phyloP scores from a whole-genome alignment of 352 stramenopile genomes.

The Pythium sp. region DNA sequence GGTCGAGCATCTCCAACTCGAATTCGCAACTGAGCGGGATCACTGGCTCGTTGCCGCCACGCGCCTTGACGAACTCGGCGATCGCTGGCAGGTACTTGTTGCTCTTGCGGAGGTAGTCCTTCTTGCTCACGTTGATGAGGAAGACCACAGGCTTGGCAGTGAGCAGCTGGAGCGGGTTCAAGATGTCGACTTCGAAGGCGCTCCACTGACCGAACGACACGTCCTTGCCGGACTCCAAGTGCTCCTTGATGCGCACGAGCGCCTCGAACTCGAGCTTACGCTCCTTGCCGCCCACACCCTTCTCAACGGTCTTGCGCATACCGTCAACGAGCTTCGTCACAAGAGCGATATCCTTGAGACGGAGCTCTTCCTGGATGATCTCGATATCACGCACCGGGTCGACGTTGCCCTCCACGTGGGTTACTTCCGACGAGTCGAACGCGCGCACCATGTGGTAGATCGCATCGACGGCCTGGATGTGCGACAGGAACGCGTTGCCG shows the following conservation, averaged over 20 bases:
- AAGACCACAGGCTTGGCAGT: constrained; percentile 98
- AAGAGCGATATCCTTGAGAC: constrained; percentile 95
- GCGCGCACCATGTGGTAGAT: constrained; percentile 97
- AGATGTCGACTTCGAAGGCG: constrained; percentile 84
- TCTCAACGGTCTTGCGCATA: constrained; percentile 89
- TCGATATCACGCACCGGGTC: constrained; percentile 98
- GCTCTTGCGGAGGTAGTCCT: constrained; percentile 97
- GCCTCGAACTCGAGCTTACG: constrained; percentile 94
- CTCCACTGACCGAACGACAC: constrained; percentile 90
- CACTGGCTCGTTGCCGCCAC: constrained; percentile 95
- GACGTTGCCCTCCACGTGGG: constrained; percentile 99
- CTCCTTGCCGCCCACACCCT: constrained; percentile 88
- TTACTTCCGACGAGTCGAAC: constrained; percentile 98
- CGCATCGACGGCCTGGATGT: constrained; percentile 99
- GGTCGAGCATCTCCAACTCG: constrained; percentile 92
- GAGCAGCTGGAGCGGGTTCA: constrained; percentile 92
- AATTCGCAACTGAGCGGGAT: constrained; percentile 99
- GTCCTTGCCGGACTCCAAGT: constrained; percentile 86
- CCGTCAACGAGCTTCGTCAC: constrained; percentile 75
- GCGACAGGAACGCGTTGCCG: constrained; percentile 99
- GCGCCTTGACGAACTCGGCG: constrained; percentile 94
- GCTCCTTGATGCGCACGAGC: constrained; percentile 79
- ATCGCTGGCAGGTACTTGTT: constrained; percentile 99
- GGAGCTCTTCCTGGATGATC: constrained; percentile 98
- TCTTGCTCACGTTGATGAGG: constrained; percentile 99